phyloP scores from a whole-genome alignment of 164 flowering plant species.

The Aristolochia fimbriata region DNA sequence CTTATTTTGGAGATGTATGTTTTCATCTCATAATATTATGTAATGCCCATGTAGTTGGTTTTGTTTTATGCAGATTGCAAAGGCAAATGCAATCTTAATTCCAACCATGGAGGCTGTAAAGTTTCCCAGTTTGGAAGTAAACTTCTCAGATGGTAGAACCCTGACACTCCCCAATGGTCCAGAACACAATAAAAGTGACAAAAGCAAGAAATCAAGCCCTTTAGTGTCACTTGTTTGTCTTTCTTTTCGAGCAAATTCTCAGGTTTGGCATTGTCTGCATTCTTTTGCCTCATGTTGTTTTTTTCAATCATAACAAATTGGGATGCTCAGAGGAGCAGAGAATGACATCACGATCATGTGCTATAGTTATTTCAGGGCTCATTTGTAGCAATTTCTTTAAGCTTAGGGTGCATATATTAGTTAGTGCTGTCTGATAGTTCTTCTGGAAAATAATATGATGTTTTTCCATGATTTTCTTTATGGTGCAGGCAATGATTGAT shows the following conservation, averaged over 20 bases:
- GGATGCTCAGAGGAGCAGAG: background rate
- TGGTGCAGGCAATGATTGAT: constrained; percentile 64
- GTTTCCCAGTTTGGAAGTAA: constrained; percentile 67
- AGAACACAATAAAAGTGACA: constrained; percentile 20
- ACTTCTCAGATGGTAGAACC: constrained; percentile 46
- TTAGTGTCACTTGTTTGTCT: constrained; percentile 73
- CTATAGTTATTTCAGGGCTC: background rate
- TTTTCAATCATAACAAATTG: background rate
- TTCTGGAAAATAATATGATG: background rate
- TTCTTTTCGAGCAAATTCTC: constrained; percentile 78
- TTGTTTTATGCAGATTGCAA: constrained; percentile 42
- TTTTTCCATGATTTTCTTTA: constrained; percentile 4
- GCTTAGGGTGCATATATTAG: background rate
- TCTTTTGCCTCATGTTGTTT: background rate
- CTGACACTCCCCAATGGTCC: constrained; percentile 44
- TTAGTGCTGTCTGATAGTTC: background rate
- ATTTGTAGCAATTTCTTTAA: background rate
- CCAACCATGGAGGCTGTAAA: constrained; percentile 66
- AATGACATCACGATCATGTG: background rate
- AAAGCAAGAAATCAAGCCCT: constrained; percentile 16
- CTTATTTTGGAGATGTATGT: background rate
- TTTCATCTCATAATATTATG: background rate
- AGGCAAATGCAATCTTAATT: constrained; percentile 56
- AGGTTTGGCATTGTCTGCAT: constrained; percentile 32
- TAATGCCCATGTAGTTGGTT: background rate